phyloP scores from a whole-genome alignment of 331 rosid genomes.

The Malus hybrid region DNA sequence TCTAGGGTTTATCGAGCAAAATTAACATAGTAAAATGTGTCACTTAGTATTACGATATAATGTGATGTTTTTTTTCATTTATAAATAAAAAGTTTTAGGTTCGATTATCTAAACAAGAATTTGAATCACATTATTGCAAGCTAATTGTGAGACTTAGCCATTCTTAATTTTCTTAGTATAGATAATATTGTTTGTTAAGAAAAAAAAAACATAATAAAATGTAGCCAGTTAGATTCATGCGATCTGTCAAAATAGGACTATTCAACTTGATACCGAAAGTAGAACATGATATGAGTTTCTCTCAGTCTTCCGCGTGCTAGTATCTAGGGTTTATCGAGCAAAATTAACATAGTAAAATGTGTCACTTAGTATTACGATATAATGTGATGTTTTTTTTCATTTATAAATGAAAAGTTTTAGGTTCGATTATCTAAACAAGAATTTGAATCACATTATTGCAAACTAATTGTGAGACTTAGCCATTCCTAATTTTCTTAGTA shows the following conservation, averaged over 20 bases:
- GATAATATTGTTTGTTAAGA: no score
- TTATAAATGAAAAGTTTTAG: fast-evolving
- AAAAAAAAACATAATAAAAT: no score
- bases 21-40: not conserved
- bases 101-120: fast-evolving
- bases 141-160: fast-evolving
- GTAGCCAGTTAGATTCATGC: not conserved
- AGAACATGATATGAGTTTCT: slow-evolving; percentile 12
- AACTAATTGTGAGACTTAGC: fast-evolving
- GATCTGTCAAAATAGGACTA: not conserved
- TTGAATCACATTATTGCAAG: fast-evolving
- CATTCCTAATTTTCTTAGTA: no score
- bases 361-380: no score
- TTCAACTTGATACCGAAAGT: slow-evolving; percentile 3
- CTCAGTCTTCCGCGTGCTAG: slow-evolving; percentile 25
- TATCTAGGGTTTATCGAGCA: not conserved
- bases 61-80: no score
- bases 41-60: no score
- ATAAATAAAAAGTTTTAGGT: fast-evolving
- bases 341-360: not conserved
- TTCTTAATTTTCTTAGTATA: no score
- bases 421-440: fast-evolving
- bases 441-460: no score
- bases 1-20: not conserved
- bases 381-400: no score